These are phyloP conservation scores for Aspergillus aculeatinus DNA, from an alignment of 2,329 filamentous ascomycete genomes.

Conservation along the genomic window DNA sequence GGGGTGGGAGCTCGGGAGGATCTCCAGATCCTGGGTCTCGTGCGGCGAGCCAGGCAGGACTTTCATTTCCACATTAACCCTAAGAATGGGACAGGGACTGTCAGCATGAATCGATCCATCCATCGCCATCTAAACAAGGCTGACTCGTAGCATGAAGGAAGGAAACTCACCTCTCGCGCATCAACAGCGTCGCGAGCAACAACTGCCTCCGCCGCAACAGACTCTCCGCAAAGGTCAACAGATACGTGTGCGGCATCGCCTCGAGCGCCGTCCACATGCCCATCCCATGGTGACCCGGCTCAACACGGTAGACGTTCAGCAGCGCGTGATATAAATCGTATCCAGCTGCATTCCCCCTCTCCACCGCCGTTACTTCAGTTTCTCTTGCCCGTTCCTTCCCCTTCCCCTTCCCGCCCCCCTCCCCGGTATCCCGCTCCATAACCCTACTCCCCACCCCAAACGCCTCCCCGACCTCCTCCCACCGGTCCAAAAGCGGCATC, in stretches of 20 bases:
- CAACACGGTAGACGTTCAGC: background rate
- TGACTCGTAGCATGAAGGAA: background rate
- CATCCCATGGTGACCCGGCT: background rate
- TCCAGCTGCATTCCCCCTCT: background rate
- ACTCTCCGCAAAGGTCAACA: background rate
- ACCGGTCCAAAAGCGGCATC: constrained; percentile 37
- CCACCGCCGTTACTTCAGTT: too few species aligned
- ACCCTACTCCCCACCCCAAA: background rate
- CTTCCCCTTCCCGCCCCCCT: background rate
- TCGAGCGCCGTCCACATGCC: background rate
- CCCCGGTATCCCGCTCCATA: too few species aligned
- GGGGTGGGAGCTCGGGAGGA: background rate
- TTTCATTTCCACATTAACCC: background rate
- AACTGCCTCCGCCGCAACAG: background rate
- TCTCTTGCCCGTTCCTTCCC: background rate
- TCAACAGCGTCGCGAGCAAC: background rate
- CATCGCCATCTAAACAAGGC: too few species aligned
- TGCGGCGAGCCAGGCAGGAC: background rate
- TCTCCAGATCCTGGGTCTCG: background rate
- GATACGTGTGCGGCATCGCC: background rate
- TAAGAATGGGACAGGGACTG: background rate
- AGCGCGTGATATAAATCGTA: background rate
- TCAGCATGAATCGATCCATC: background rate
- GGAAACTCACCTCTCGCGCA: background rate
- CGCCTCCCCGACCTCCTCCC: constrained; percentile 4